A percentile compares a stretch with the other conserved stretches of the same genome.
Evolutionary conservation across 805 yeast genomes (phyloP).

Genomic region (Torulaspora franciscae): DNA sequence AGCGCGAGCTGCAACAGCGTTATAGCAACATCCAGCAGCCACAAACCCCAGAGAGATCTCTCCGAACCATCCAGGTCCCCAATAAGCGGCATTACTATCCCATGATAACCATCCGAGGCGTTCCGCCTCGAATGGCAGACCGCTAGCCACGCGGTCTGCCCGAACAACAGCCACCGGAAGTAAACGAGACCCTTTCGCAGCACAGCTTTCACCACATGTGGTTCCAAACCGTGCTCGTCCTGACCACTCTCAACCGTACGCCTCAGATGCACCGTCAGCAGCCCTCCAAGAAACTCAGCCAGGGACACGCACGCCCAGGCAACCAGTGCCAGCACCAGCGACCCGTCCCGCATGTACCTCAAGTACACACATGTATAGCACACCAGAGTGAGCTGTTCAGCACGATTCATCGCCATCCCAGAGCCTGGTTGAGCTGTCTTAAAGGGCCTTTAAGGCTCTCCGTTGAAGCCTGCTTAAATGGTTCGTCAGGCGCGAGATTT

Average conservation of each 20-base stretch:
- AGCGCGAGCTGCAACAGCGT: constrained; percentile 13
- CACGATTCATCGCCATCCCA: neutral
- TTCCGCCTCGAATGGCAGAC: constrained; percentile 13
- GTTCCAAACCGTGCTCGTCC: constrained; percentile 6
- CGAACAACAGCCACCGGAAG: constrained; percentile 14
- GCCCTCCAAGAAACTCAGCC: constrained; percentile 9
- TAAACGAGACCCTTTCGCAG: constrained; percentile 16
- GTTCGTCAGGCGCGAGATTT: neutral
- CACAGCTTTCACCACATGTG: constrained; percentile 14
- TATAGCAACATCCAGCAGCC: constrained; percentile 17
- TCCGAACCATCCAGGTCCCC: constrained; percentile 20
- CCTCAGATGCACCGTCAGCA: constrained; percentile 7
- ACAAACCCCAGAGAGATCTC: constrained; percentile 12
- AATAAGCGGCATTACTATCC: constrained; percentile 15
- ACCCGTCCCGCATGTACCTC: constrained; percentile 24
- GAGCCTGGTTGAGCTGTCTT: neutral
- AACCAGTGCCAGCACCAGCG: constrained; percentile 17
- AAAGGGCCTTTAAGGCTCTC: neutral
- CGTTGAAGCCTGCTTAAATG: neutral
- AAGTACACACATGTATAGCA: constrained; percentile 20
- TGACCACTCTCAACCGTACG: neutral
- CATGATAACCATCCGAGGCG: constrained; percentile 6
- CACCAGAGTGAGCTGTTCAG: constrained; percentile 10
- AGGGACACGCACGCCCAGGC: constrained; percentile 13
- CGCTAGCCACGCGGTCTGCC: constrained; percentile 14